These are phyloP conservation scores for Populus hybrid DNA, from an alignment of 441 rosid species.

Conservation along the genomic window DNA sequence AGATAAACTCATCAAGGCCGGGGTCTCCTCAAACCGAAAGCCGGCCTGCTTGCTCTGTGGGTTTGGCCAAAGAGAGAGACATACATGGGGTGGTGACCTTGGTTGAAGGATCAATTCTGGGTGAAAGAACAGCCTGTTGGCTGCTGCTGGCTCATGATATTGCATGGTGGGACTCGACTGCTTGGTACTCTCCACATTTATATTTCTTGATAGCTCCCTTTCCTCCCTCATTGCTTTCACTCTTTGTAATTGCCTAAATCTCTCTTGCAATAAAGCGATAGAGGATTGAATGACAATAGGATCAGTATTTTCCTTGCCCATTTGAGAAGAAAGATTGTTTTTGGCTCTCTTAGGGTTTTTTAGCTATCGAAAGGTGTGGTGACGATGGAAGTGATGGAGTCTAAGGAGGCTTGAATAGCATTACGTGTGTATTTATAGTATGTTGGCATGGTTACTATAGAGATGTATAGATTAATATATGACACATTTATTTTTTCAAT, in stretches of 20 bases:
- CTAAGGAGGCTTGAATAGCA: conserved; percentile 2
- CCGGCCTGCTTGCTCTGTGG: conserved; percentile 12
- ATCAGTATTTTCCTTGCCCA: conserved; percentile 46
- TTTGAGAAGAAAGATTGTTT: conserved; percentile 7
- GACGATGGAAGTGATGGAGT: background rate
- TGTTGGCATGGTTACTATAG: too few relatives aligned
- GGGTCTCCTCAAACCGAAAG: conserved; percentile 18
- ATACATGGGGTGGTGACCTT: conserved; percentile 28
- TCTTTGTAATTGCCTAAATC: conserved; percentile 60
- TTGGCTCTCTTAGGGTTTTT: background rate
- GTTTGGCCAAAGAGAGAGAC: conserved; percentile 27
- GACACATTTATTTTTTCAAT: conserved; percentile 32
- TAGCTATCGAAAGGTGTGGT: background rate
- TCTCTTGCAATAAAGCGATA: conserved; percentile 69
- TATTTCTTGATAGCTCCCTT: conserved; percentile 36
- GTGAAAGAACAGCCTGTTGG: conserved; percentile 41
- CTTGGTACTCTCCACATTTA: conserved; percentile 20
- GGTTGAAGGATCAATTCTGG: conserved; percentile 30
- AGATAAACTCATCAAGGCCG: conserved; percentile 18
- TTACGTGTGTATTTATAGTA: conserved; percentile 30
- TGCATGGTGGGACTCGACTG: conserved; percentile 20
- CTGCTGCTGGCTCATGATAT: conserved; percentile 29
- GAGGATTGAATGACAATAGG: conserved; percentile 50
- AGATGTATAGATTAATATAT: conserved; percentile 10
- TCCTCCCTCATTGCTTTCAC: conserved; percentile 65